Conservation (phyloP, 1,284 basidiomycete species). For the Salmacisia buchloeana region DNA sequence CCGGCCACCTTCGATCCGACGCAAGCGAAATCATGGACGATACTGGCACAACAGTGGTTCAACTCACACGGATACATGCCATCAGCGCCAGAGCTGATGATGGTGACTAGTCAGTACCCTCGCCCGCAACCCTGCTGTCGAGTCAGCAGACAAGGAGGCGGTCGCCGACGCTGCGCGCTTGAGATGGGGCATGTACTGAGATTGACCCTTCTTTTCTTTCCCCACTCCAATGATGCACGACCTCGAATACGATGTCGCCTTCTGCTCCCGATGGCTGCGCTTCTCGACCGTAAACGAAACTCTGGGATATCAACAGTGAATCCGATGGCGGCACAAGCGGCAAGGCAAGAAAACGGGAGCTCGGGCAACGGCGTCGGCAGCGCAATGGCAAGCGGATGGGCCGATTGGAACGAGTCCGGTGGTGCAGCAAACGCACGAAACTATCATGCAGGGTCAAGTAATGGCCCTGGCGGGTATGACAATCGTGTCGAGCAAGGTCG, state of each 20-base stretch:
- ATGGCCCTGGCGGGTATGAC: not conserved
- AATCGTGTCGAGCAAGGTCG: not conserved
- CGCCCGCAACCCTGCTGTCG: no score
- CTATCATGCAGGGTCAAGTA: not conserved
- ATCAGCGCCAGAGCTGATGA: not conserved
- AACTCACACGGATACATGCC: slow-evolving; percentile 9
- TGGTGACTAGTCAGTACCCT: slow-evolving; percentile 7
- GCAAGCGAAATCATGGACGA: not conserved
- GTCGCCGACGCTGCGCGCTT: not conserved
- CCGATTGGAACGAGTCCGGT: no score
- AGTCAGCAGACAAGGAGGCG: not conserved
- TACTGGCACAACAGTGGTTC: not conserved
- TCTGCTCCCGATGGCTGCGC: no score
- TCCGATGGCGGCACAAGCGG: no score
- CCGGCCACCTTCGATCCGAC: slow-evolving; percentile 1
- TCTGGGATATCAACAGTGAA: not conserved
- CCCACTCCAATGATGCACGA: not conserved
- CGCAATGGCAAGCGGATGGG: no score
- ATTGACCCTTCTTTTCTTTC: not conserved
- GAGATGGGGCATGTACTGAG: slow-evolving; percentile 4
- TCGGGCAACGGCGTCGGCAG: no score
- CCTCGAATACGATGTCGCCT: no score
- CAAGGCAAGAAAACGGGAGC: no score
- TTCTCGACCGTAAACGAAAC: not conserved
- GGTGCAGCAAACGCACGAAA: not conserved